phyloP scores from a whole-genome alignment of 2,329 filamentous ascomycete genomes.

The Nothophaeocryptopus gaeumannii region DNA sequence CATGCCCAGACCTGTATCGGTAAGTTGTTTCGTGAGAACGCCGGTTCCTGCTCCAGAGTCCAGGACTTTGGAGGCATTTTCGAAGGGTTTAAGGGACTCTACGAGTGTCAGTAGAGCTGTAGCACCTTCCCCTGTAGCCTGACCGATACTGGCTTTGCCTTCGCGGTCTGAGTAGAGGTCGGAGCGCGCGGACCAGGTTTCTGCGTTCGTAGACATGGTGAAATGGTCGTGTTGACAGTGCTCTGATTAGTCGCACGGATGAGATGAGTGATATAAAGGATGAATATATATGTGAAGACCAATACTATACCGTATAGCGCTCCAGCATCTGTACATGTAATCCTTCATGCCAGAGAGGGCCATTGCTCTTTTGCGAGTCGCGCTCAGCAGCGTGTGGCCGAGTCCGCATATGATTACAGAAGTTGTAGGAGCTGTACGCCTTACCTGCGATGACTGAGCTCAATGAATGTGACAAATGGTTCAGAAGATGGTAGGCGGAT shows the following conservation, averaged over 20 bases:
- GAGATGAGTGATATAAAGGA: neutral
- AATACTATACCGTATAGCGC: too few species aligned
- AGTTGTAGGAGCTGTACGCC: too few species aligned
- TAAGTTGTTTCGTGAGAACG: conserved; percentile 6
- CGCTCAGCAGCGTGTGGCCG: too few species aligned
- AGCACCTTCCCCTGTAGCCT: conserved; percentile 5
- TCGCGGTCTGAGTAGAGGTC: conserved; percentile 2
- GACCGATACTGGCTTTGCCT: neutral
- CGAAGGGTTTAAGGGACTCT: neutral
- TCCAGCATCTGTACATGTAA: too few species aligned
- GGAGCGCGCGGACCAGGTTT: conserved; percentile 8
- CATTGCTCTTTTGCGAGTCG: too few species aligned
- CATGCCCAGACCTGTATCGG: neutral
- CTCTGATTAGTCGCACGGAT: neutral
- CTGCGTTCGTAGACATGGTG: conserved; percentile 3
- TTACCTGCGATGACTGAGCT: too few species aligned
- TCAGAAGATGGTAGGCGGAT: neutral
- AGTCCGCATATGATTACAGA: too few species aligned
- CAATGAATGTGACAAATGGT: too few species aligned
- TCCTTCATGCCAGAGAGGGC: too few species aligned
- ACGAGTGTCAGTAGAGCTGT: conserved; percentile 8
- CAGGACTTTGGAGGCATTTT: conserved; percentile 4
- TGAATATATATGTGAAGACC: neutral
- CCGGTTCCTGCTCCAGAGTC: conserved; percentile 15
- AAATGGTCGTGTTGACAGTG: too few species aligned